Evolutionary conservation across 2,329 filamentous ascomycete genomes (phyloP).

Genomic region (Tolypocladium ovalisporum): DNA sequence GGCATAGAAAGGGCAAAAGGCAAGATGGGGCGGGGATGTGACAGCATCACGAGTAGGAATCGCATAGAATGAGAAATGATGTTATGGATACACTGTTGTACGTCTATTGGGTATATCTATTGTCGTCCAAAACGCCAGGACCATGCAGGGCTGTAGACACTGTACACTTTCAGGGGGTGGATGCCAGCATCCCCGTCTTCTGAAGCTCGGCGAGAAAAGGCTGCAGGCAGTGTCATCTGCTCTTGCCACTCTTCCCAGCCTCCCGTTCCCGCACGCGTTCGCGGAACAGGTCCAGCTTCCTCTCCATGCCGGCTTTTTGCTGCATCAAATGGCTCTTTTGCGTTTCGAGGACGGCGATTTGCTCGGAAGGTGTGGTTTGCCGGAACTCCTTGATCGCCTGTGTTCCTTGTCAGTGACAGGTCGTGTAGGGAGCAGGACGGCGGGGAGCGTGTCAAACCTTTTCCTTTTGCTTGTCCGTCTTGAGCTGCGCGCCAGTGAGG

Average conservation of each 20-base stretch:
- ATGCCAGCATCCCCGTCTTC: background rate
- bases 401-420: background rate
- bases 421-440: background rate
- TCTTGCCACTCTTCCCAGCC: slow-evolving; percentile 12
- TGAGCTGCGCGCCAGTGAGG: slow-evolving; percentile 37
- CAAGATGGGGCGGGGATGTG: background rate
- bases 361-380: slow-evolving; percentile 27
- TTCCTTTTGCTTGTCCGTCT: slow-evolving; percentile 34
- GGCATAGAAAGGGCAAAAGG: background rate
- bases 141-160: background rate
- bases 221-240: background rate
- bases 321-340: slow-evolving; percentile 27
- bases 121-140: slow-evolving; percentile 2
- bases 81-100: background rate
- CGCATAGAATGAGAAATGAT: background rate
- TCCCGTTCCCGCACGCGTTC: slow-evolving; percentile 27
- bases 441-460: slow-evolving; percentile 17
- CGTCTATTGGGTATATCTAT: slow-evolving; percentile 1
- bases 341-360: slow-evolving; percentile 32
- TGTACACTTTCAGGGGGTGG: background rate
- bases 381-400: slow-evolving; percentile 26
- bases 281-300: slow-evolving; percentile 29
- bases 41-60: background rate
- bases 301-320: slow-evolving; percentile 27
- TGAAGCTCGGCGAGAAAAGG: background rate